These are phyloP conservation scores for Dendryphion nanum DNA, from an alignment of 2,329 filamentous ascomycete genomes.

Conservation along the genomic window DNA sequence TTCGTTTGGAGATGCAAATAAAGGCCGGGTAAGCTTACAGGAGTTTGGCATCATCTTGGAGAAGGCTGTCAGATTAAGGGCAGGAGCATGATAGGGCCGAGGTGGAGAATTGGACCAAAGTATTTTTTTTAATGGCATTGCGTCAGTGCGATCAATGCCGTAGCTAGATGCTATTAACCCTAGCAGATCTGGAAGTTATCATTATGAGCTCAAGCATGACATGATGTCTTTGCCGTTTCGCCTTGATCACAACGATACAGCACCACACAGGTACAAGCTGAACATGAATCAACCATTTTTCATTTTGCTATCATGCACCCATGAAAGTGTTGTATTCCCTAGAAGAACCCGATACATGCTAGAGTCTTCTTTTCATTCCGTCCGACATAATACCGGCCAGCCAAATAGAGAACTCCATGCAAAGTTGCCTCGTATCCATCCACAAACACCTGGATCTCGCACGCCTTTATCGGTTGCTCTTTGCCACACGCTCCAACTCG, in stretches of 20 bases:
- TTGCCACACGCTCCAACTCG: conserved; percentile 99
- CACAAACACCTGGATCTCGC: conserved; percentile 10
- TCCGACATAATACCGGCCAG: conserved; percentile 24
- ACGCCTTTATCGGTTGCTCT: conserved; percentile 95
- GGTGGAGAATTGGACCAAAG: neutral
- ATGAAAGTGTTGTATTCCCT: conserved; percentile 39
- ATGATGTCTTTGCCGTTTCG: too few species aligned
- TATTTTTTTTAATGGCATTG: neutral
- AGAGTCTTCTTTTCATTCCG: conserved; percentile 32
- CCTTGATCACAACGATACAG: too few species aligned
- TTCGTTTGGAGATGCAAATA: conserved; percentile 19
- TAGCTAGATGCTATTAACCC: too few species aligned
- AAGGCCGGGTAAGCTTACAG: conserved; percentile 34
- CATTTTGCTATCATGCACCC: conserved; percentile 41
- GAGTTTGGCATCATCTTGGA: conserved; percentile 42
- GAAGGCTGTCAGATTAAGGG: conserved; percentile 27
- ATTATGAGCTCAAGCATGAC: too few species aligned
- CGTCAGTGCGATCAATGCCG: conserved; percentile 1
- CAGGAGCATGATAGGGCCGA: conserved; percentile 3
- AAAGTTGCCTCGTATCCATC: conserved; percentile 6
- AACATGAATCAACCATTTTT: conserved; percentile 27
- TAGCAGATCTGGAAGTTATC: too few species aligned
- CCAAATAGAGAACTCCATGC: conserved; percentile 36
- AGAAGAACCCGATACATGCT: conserved; percentile 35
- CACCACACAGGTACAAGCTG: neutral